Evolutionary conservation across 2,329 filamentous ascomycete species (phyloP).

Genomic region (Trichoderma harzianum): DNA sequence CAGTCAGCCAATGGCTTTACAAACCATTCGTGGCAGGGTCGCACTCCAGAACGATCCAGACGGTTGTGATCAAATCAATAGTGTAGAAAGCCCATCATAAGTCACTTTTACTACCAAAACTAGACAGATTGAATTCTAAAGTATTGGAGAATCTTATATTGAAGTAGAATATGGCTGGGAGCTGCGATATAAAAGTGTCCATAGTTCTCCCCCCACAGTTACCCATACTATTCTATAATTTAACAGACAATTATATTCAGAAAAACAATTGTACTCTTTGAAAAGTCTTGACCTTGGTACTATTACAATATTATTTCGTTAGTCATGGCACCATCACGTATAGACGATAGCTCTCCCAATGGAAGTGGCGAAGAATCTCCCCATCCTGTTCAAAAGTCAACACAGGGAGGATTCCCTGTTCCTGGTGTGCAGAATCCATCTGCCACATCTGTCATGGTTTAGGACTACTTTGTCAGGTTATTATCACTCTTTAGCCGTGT

Average conservation of each 20-base stretch:
- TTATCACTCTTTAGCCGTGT: neutral
- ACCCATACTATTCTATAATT: neutral
- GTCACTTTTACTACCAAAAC: neutral
- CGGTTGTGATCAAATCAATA: neutral
- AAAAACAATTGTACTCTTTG: neutral
- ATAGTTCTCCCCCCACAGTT: neutral
- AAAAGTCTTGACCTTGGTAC: neutral
- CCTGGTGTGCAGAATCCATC: neutral
- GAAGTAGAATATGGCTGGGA: neutral
- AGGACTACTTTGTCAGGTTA: neutral
- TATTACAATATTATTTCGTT: neutral
- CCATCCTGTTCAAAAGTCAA: neutral
- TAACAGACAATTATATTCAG: neutral
- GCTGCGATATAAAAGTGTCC: neutral
- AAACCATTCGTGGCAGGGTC: too few species aligned
- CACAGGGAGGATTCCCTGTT: neutral
- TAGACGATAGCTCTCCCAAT: neutral
- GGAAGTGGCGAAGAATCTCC: neutral
- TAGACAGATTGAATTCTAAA: neutral
- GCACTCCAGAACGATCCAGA: neutral
- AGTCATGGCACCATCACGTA: neutral
- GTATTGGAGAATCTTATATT: neutral
- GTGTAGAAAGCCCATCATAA: neutral
- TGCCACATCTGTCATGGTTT: neutral
- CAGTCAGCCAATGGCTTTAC: too few species aligned